phyloP scores from a whole-genome alignment of 768 basidiomycete genomes.

The Pleurotus giganteus region DNA sequence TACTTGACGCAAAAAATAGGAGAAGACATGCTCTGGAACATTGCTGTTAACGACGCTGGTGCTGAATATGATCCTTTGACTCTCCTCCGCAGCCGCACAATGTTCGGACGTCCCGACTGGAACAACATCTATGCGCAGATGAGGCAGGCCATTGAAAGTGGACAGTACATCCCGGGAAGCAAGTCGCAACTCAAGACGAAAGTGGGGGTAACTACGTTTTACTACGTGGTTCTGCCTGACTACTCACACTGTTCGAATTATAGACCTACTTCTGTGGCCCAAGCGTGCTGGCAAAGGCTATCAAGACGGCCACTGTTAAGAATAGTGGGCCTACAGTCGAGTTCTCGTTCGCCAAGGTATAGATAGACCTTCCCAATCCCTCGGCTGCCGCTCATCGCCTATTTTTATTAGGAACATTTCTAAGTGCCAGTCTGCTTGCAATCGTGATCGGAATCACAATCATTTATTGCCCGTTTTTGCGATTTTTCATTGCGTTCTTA shows the following conservation, averaged over 20 bases:
- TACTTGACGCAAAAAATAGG: slow-evolving; percentile 86
- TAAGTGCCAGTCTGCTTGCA: slow-evolving; percentile 20
- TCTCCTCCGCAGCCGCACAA: slow-evolving; percentile 81
- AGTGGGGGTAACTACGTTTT: slow-evolving; percentile 62
- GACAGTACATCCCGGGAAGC: slow-evolving; percentile 77
- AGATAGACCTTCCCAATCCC: not conserved
- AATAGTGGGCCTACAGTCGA: slow-evolving; percentile 55
- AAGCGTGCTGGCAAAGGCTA: slow-evolving; percentile 65
- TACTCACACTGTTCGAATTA: slow-evolving; percentile 13
- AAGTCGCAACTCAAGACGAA: slow-evolving; percentile 79
- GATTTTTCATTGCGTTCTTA: too few species aligned
- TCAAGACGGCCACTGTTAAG: slow-evolving; percentile 68
- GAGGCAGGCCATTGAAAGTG: slow-evolving; percentile 74
- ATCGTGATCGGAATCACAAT: too few species aligned
- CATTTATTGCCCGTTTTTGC: too few species aligned
- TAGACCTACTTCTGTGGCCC: slow-evolving; percentile 93
- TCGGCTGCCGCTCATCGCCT: not conserved
- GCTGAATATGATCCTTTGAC: slow-evolving; percentile 89
- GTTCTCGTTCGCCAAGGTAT: slow-evolving; percentile 80
- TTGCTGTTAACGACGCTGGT: slow-evolving; percentile 83
- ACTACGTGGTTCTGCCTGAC: slow-evolving; percentile 3
- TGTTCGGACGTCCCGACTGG: slow-evolving; percentile 93
- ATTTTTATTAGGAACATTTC: slow-evolving; percentile 54
- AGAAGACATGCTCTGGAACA: slow-evolving; percentile 90
- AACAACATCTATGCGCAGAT: slow-evolving; percentile 75